Percentiles rank a stretch among this genome's conserved stretches.
These are phyloP conservation scores for Talaromyces pinophilus DNA, from an alignment of 2,329 filamentous ascomycete species.

Conservation along the genomic window DNA sequence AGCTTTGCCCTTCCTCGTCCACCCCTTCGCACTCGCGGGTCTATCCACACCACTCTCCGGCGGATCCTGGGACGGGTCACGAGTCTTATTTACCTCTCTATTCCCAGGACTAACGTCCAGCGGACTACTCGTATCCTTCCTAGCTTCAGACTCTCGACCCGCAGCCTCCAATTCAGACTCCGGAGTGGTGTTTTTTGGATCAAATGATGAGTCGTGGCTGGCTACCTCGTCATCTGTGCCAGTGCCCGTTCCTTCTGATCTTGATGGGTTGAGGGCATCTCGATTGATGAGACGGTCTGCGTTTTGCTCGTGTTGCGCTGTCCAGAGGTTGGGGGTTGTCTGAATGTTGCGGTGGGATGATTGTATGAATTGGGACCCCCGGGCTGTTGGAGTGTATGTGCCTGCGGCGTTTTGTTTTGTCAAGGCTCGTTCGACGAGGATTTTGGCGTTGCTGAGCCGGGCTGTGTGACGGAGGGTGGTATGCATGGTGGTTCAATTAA, in stretches of 20 bases:
- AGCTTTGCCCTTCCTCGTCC: conserved; percentile 37
- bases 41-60: conserved; percentile 43
- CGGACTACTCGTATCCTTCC: conserved; percentile 50
- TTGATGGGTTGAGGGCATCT: conserved; percentile 64
- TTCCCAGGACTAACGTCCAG: conserved; percentile 64
- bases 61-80: conserved; percentile 47
- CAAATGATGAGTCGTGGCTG: conserved; percentile 65
- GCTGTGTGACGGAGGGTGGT: conserved; percentile 9
- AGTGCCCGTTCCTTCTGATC: conserved; percentile 68
- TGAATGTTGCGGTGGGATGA: conserved; percentile 9
- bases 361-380: background rate
- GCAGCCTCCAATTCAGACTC: conserved; percentile 53
- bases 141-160: conserved; percentile 41
- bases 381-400: conserved; percentile 5
- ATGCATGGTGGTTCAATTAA: conserved; percentile 9
- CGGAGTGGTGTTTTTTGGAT: conserved; percentile 67
- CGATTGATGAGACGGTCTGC: conserved; percentile 45
- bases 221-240: conserved; percentile 64
- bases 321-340: conserved; percentile 14
- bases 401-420: background rate
- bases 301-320: conserved; percentile 17
- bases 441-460: background rate
- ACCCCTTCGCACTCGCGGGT: conserved; percentile 43
- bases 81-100: conserved; percentile 56
- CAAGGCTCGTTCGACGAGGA: background rate